Conservation (phyloP, 805 yeast genomes). For the Yarrowia sp. region DNA sequence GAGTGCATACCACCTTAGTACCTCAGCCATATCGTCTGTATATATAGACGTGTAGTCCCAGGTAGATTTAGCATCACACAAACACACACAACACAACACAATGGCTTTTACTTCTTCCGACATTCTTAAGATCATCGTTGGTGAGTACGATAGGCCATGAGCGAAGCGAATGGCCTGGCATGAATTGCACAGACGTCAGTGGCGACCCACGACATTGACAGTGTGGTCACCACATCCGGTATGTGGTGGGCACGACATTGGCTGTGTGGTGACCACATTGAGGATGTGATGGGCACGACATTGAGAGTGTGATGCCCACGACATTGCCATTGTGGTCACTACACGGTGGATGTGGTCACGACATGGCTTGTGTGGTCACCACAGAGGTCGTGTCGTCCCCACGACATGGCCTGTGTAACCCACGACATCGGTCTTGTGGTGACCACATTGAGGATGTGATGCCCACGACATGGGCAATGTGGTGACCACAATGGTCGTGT, state of each 20-base stretch:
- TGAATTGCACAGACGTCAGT: background rate
- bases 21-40: slow-evolving; percentile 20
- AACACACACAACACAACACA: slow-evolving; percentile 20
- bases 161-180: background rate
- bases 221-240: background rate
- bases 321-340: too few species aligned
- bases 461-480: too few species aligned
- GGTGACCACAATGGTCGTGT: too few species aligned
- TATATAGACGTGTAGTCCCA: too few species aligned
- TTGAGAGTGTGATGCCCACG: too few species aligned
- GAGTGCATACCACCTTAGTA: slow-evolving; percentile 12
- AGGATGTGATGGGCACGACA: background rate
- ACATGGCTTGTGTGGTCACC: too few species aligned
- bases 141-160: slow-evolving; percentile 34
- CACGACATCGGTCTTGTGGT: too few species aligned
- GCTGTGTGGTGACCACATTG: background rate
- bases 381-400: too few species aligned
- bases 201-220: background rate
- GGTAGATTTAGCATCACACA: too few species aligned
- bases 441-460: too few species aligned
- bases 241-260: background rate
- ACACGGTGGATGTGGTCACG: too few species aligned
- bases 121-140: slow-evolving; percentile 50
- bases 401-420: background rate
- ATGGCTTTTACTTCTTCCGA: slow-evolving; percentile 56